Evolutionary conservation across 352 stramenopile genomes (phyloP).

Genomic region (Pythium aristosporum): DNA sequence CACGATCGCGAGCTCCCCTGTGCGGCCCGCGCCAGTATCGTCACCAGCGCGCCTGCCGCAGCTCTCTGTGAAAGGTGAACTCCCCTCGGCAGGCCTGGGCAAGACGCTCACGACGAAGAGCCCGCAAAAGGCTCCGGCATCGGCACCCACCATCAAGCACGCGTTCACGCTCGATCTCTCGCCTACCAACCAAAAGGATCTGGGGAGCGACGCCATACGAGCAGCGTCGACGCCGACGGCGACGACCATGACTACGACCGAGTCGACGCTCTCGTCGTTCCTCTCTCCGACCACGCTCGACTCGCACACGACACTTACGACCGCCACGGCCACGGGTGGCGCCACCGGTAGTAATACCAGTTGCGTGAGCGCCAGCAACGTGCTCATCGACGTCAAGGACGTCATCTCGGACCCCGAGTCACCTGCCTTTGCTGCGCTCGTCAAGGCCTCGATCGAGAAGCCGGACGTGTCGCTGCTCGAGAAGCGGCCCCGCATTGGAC

Average conservation of each 20-base stretch:
- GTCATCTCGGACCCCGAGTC: slow-evolving; percentile 38
- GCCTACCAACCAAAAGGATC: slow-evolving; percentile 20
- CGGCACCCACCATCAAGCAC: slow-evolving; percentile 6
- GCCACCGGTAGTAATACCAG: too few species aligned
- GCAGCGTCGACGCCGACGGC: not conserved
- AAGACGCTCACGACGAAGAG: not conserved
- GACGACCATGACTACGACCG: not conserved
- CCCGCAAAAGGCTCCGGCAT: not conserved
- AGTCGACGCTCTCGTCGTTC: slow-evolving; percentile 18
- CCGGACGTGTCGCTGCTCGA: slow-evolving; percentile 52
- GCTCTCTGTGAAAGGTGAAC: slow-evolving; percentile 10
- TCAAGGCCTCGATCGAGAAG: slow-evolving; percentile 43
- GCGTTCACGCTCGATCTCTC: slow-evolving; percentile 14
- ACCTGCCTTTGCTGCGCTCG: slow-evolving; percentile 37
- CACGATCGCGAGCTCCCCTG: not conserved
- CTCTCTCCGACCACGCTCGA: slow-evolving; percentile 16
- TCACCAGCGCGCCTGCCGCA: slow-evolving; percentile 13
- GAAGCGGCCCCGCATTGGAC: slow-evolving; percentile 55
- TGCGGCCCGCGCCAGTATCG: slow-evolving; percentile 1
- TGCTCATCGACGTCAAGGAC: slow-evolving; percentile 19
- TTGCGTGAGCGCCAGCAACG: not conserved
- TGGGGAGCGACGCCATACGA: not conserved
- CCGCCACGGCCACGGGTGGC: not conserved
- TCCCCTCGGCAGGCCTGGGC: not conserved
- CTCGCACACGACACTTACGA: not conserved